Percentiles rank a stretch among this genome's conserved stretches.
Evolutionary conservation across 208 protist species (phyloP).

Genomic region (Wallacemonas sp.): DNA sequence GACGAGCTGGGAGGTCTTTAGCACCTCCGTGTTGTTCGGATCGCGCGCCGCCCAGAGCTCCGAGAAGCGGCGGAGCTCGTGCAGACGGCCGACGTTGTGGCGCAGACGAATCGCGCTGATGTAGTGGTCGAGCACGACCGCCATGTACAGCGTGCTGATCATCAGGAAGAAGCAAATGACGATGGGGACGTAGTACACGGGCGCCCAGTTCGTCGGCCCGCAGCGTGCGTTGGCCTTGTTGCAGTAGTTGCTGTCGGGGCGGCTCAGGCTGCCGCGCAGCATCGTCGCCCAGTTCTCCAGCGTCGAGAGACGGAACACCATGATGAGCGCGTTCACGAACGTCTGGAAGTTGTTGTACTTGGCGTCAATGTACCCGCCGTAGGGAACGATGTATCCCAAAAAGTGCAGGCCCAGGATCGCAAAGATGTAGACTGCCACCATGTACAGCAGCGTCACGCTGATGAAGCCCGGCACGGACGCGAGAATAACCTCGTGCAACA

Average conservation of each 20-base stretch:
- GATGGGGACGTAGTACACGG: constrained; percentile 85
- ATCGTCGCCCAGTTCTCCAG: constrained; percentile 88
- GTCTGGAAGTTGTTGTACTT: constrained; percentile 89
- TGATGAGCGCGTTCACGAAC: constrained; percentile 84
- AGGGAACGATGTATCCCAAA: constrained; percentile 81
- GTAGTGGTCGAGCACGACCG: constrained; percentile 84
- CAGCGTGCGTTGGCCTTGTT: constrained; percentile 44
- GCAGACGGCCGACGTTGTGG: constrained; percentile 58
- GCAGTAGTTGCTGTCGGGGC: constrained; percentile 46
- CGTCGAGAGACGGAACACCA: constrained; percentile 87
- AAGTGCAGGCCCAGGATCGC: constrained; percentile 88
- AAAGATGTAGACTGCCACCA: constrained; percentile 88
- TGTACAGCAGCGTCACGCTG: constrained; percentile 81
- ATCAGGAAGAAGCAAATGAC: constrained; percentile 81
- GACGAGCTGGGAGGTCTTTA: constrained; percentile 60
- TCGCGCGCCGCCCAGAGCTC: constrained; percentile 72
- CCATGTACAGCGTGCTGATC: constrained; percentile 80
- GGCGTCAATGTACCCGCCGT: constrained; percentile 67
- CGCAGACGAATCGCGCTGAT: constrained; percentile 75
- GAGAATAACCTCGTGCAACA: constrained; percentile 71
- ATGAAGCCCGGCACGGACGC: constrained; percentile 66
- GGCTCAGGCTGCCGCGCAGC: constrained; percentile 74
- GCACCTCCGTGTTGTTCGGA: constrained; percentile 72
- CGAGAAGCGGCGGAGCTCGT: constrained; percentile 79
- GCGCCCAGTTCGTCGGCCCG: constrained; percentile 74